phyloP scores from a whole-genome alignment of 2,329 filamentous ascomycete species.

The Corinectria fuckeliana region DNA sequence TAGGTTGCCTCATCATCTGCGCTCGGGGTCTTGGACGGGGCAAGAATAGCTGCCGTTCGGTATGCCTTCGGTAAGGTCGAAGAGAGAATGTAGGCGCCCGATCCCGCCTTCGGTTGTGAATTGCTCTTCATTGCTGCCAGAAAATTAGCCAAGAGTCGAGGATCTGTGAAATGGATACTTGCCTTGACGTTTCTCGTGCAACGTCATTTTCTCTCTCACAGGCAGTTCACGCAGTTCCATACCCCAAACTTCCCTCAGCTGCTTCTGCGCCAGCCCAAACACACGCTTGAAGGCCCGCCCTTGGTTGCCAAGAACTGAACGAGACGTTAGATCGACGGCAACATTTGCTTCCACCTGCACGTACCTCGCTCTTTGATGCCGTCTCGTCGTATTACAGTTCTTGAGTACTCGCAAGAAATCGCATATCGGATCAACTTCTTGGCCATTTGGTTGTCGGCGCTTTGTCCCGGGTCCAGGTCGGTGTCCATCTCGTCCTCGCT shows the following conservation, averaged over 20 bases:
- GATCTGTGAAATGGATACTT: slow-evolving; percentile 24
- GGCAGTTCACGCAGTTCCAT: slow-evolving; percentile 92
- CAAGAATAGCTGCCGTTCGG: slow-evolving; percentile 69
- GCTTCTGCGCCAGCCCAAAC: slow-evolving; percentile 77
- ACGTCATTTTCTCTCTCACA: slow-evolving; percentile 77
- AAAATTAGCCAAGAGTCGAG: slow-evolving; percentile 17
- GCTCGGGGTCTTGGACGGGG: slow-evolving; percentile 71
- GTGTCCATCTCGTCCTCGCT: slow-evolving; percentile 47
- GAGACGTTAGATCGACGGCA: slow-evolving; percentile 12
- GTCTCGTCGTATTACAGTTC: slow-evolving; percentile 64
- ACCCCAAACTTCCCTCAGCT: slow-evolving; percentile 78
- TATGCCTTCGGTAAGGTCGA: slow-evolving; percentile 74
- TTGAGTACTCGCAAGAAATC: slow-evolving; percentile 69
- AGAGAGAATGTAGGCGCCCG: slow-evolving; percentile 78
- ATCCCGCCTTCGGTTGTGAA: slow-evolving; percentile 60
- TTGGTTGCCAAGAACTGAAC: slow-evolving; percentile 73
- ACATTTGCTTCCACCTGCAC: accelerated
- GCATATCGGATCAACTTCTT: slow-evolving; percentile 75
- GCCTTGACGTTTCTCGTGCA: slow-evolving; percentile 80
- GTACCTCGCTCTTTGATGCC: slow-evolving; percentile 70
- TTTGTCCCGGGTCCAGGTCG: slow-evolving; percentile 42
- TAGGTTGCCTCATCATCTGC: slow-evolving; percentile 78
- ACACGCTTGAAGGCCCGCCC: slow-evolving; percentile 76
- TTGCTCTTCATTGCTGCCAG: slow-evolving; percentile 52
- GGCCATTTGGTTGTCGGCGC: slow-evolving; percentile 58